Base-by-base conservation (phyloP, 1,139 yeast genomes). In the Yamadazyma blattariae region DNA sequence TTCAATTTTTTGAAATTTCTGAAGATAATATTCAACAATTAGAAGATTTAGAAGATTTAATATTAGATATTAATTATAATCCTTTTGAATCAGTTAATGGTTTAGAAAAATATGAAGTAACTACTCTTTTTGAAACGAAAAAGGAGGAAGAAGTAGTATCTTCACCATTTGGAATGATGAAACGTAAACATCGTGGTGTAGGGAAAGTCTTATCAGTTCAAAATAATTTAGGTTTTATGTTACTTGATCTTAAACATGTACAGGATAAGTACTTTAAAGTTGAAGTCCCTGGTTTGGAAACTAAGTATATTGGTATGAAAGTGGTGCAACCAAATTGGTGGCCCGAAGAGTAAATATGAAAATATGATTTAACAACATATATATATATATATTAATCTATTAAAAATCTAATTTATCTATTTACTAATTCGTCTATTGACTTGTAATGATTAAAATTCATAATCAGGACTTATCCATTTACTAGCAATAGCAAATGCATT, bases 401-500 rank as follows among this genome's bases (percentile, higher is more conserved):
- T n/a, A n/a, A n/a, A n/a, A n/a, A n/a, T n/a, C n/a, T n/a, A n/a
- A n/a, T n/a, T n/a, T n/a, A n/a, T n/a, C n/a, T n/a, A n/a, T n/a
- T n/a, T n/a, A n/a, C n/a, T n/a, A n/a, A n/a, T n/a, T n/a, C n/a
- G n/a, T n/a, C n/a, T n/a, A n/a, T n/a, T n/a, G n/a, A n/a, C n/a
- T n/a, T n/a, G n/a, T n/a, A n/a, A n/a, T n/a, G n/a, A n/a, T n/a
- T n/a, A n/a, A n/a, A n/a, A n/a, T n/a, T n/a, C 74, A 55, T 84
- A 84, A 57, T 82, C 89, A 28, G 92, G 92, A 18, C 84, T 92
- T 51, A 83, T 84, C 7, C 88, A 80, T 57, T 84, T 92, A 39
- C 92, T 92, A 30, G 90, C 76, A 51, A 84, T 77, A 57, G 82
- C 90, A 73, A 84, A 82, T 27, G 67, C 69, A 41, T 69, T 64